Conservation (phyloP, 768 basidiomycete genomes). For the Naganishia vishniacii region DNA sequence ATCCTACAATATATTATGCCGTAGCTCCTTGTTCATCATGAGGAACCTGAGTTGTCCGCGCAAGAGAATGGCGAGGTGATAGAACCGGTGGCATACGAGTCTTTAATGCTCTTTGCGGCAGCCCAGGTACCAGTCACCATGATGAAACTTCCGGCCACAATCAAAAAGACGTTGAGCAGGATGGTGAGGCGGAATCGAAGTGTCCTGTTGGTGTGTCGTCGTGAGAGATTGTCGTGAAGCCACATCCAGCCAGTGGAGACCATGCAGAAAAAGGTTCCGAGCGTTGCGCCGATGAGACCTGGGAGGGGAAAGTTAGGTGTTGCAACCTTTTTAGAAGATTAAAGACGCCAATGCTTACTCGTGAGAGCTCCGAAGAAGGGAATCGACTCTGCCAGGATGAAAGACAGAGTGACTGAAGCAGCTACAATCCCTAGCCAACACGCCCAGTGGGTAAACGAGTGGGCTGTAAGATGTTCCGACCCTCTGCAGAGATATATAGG, state of each 20-base stretch:
- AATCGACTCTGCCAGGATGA: slow-evolving; percentile 29
- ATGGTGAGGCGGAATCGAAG: slow-evolving; percentile 31
- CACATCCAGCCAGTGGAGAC: slow-evolving; percentile 36
- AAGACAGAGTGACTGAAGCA: slow-evolving; percentile 22
- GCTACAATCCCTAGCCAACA: slow-evolving; percentile 31
- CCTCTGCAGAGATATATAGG: slow-evolving; percentile 29
- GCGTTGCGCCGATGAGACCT: slow-evolving; percentile 30
- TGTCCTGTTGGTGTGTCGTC: slow-evolving; percentile 30
- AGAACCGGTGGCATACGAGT: slow-evolving; percentile 30
- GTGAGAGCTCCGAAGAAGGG: slow-evolving; percentile 31
- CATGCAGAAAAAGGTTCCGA: slow-evolving; percentile 24
- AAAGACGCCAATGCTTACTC: too few relatives aligned
- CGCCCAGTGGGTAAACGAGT: slow-evolving; percentile 29
- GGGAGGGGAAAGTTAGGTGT: slow-evolving; percentile 36
- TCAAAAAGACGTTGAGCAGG: slow-evolving; percentile 32
- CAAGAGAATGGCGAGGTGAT: slow-evolving; percentile 37
- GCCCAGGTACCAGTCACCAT: slow-evolving; percentile 37
- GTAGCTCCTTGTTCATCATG: too few relatives aligned
- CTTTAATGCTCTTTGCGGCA: slow-evolving; percentile 29
- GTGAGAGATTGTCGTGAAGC: slow-evolving; percentile 34
- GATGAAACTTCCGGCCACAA: slow-evolving; percentile 35
- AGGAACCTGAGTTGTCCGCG: slow-evolving; percentile 34
- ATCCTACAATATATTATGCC: too few relatives aligned
- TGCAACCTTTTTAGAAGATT: too few relatives aligned
- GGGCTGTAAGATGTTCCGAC: slow-evolving; percentile 28